Evolutionary conservation across 2,329 filamentous ascomycete genomes (phyloP), one percentile per base, ranked within the genome.

Genomic region (Xylariaceae sp.): DNA sequence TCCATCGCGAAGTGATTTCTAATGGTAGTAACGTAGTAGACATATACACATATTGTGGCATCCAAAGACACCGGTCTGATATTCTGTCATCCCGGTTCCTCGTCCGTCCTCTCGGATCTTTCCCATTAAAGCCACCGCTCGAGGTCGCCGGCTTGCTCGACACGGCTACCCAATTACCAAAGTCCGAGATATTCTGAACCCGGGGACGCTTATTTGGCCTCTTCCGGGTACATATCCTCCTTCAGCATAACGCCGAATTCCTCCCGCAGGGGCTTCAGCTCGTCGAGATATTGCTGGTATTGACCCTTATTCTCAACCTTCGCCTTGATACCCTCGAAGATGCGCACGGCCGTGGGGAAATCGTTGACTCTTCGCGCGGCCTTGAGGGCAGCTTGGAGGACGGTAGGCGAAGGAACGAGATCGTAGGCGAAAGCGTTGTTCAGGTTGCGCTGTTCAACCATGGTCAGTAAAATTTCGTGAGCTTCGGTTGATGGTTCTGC

Each of bases 371-470:
- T 81, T 68, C 93, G 81, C 56, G 93, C 93, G 59, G 93, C 93
- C 72, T 85, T 89, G 61, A 98, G 81, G 52, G 93, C 93, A 60
- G 93, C 90, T 60, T 81, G 81, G 68, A 96, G 80, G 65, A 98
- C 93, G 57, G 87, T 82, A 52, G 91, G 83, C 34, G 91, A 93
- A 63, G 94, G 93, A 55, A 98, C 93, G 63, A 98, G 85, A 83
- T 98, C 93, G 84, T 98, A 98, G 65, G 93, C 93, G 74, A 98
- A 98, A 67, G 89, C 91, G 76, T 98, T 98, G 85, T 98, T 98
- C 80, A 89, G 64, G 48, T 63, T 62, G 39, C 59, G 60, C 76
- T 80, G 57, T 44, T 38, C 31, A 41, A 44, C 29, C 34, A 32
- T 6, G 8, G 16, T 32, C 30, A 32, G 30, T 13, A 7, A 45